Conservation (phyloP, 768 basidiomycete genomes). For the Mycena latifolia region DNA sequence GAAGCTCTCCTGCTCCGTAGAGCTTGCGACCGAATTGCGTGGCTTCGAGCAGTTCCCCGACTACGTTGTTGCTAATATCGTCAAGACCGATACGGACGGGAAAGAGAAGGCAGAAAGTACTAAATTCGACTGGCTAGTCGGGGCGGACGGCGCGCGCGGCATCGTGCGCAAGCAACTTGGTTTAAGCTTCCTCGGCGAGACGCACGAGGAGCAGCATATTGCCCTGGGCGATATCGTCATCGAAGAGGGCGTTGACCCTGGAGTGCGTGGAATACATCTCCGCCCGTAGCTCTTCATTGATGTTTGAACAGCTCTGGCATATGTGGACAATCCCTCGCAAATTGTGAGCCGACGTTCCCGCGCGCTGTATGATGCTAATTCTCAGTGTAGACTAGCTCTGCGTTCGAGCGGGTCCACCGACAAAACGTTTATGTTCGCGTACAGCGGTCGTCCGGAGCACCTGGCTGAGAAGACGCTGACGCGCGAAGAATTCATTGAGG, state of each 20-base stretch:
- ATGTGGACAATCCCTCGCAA: slow-evolving; percentile 34
- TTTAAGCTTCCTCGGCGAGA: slow-evolving; percentile 57
- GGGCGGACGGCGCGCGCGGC: slow-evolving; percentile 56
- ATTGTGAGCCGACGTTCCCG: slow-evolving; percentile 21
- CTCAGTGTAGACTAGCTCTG: neutral
- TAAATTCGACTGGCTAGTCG: slow-evolving; percentile 50
- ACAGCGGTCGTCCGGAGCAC: slow-evolving; percentile 16
- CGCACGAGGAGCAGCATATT: slow-evolving; percentile 36
- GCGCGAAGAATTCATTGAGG: slow-evolving; percentile 44
- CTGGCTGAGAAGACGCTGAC: slow-evolving; percentile 21
- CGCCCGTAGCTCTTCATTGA: neutral
- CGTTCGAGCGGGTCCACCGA: neutral
- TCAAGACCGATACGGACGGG: slow-evolving; percentile 35
- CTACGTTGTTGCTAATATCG: slow-evolving; percentile 44
- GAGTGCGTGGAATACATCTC: slow-evolving; percentile 36
- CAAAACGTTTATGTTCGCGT: slow-evolving; percentile 23
- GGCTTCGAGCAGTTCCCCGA: slow-evolving; percentile 48
- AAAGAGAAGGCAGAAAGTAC: slow-evolving; percentile 43
- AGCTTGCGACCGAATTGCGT: slow-evolving; percentile 49
- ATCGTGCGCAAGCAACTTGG: slow-evolving; percentile 54
- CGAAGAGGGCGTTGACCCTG: slow-evolving; percentile 46
- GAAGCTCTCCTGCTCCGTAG: slow-evolving; percentile 46
- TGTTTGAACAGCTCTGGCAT: slow-evolving; percentile 36
- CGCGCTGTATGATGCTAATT: neutral
- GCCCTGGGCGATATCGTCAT: slow-evolving; percentile 54